phyloP scores from a whole-genome alignment of 1,284 basidiomycete species.

The Hymenochaete sp. region DNA sequence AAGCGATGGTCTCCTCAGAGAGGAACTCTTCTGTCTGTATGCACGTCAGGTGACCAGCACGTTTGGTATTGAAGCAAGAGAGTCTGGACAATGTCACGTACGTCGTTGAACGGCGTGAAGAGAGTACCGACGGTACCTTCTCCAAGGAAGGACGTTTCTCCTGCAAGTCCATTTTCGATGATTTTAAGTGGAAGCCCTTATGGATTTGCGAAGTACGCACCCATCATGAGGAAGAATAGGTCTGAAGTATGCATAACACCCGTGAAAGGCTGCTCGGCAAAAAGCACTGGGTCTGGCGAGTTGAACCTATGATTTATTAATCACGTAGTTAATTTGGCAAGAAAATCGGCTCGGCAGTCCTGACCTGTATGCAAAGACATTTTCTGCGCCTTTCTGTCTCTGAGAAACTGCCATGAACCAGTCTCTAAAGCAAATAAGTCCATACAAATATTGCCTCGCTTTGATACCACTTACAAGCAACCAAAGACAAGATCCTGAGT shows the following conservation, averaged over 20 bases:
- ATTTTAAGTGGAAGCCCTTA: too few relatives aligned
- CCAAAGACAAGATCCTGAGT: slow-evolving; percentile 36
- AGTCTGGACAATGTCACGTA: slow-evolving; percentile 21
- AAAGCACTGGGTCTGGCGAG: slow-evolving; percentile 34
- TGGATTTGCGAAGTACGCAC: slow-evolving; percentile 21
- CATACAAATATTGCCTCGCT: background rate
- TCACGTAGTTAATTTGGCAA: background rate
- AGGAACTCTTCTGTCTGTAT: slow-evolving; percentile 34
- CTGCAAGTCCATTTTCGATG: slow-evolving; percentile 17
- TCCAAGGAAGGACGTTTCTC: too few relatives aligned
- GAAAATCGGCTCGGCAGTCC: background rate
- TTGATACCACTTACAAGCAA: slow-evolving; percentile 33
- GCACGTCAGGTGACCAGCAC: too few relatives aligned
- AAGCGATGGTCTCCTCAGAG: slow-evolving; percentile 34
- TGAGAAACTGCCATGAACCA: slow-evolving; percentile 32
- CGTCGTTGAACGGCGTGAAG: slow-evolving; percentile 33
- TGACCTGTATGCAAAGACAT: slow-evolving; percentile 27
- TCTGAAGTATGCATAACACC: slow-evolving; percentile 40
- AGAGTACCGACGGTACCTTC: slow-evolving; percentile 31
- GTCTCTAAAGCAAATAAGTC: slow-evolving; percentile 28
- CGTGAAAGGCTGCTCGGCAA: slow-evolving; percentile 29
- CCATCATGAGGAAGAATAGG: slow-evolving; percentile 37
- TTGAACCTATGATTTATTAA: slow-evolving; percentile 7
- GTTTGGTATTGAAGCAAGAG: too few relatives aligned
- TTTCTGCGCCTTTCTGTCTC: slow-evolving; percentile 25